A percentile compares a stretch with the other conserved stretches of the same genome.
Evolutionary conservation across 2,329 filamentous ascomycete genomes (phyloP).

Genomic region (Aspergillus clavatus): DNA sequence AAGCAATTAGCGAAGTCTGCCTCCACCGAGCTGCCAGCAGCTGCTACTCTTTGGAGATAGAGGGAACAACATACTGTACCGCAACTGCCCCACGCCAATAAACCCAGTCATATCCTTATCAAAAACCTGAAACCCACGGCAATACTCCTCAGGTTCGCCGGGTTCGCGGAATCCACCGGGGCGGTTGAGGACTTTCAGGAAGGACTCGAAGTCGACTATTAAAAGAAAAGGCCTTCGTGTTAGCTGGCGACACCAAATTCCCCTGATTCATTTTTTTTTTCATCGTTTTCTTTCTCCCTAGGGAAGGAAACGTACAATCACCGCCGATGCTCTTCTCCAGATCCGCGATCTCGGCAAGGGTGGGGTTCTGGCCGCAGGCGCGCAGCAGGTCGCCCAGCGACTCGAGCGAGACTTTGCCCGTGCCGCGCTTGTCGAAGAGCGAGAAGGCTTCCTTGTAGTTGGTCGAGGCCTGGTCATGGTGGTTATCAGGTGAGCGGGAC

Average conservation of each 20-base stretch:
- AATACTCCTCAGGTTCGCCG: conserved; percentile 96
- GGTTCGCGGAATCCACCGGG: conserved; percentile 97
- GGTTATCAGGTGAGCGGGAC: conserved; percentile 19
- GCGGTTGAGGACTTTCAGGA: conserved; percentile 93
- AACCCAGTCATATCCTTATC: conserved; percentile 99
- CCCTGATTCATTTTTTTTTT: no score
- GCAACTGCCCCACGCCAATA: conserved; percentile 94
- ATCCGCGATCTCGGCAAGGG: conserved; percentile 84
- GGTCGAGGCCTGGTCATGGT: conserved; percentile 61
- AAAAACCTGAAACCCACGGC: conserved; percentile 97
- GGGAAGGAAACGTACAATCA: conserved; percentile 69
- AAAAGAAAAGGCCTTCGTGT: background rate
- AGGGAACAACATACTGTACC: conserved; percentile 73
- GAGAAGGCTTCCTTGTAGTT: conserved; percentile 99
- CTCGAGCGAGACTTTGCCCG: conserved; percentile 80
- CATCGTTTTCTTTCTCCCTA: no score
- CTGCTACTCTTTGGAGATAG: no score
- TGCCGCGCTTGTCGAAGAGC: conserved; percentile 98
- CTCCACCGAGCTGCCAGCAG: no score
- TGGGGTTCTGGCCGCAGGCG: conserved; percentile 97
- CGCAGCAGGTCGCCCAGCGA: conserved; percentile 89
- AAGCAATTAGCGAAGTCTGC: no score
- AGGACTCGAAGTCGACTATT: conserved; percentile 94
- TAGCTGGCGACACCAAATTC: conserved; percentile 8
- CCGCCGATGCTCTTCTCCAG: conserved; percentile 83